These are phyloP conservation scores for Lachancea meyersii DNA, from an alignment of 805 yeast genomes.

Conservation along the genomic window DNA sequence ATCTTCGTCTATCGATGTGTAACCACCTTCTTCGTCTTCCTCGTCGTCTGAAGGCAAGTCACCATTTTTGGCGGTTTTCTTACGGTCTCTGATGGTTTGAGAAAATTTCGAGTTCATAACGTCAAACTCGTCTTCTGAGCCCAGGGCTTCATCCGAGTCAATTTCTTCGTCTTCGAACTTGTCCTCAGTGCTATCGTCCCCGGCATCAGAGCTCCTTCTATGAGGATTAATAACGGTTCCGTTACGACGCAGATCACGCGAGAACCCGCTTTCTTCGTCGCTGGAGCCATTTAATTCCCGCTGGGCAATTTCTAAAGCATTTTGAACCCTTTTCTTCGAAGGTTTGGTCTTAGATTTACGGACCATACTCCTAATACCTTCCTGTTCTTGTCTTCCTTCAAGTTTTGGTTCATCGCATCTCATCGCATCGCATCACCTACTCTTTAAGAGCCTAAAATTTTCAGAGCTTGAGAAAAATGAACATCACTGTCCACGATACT, in stretches of 20 bases:
- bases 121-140: slow-evolving; percentile 70
- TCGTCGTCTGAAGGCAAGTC: slow-evolving; percentile 19
- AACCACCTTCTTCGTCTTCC: slow-evolving; percentile 54
- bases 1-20: slow-evolving; percentile 68
- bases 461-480: slow-evolving; percentile 13
- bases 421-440: slow-evolving; percentile 2
- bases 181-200: slow-evolving; percentile 22
- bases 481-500: too few relatives aligned
- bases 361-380: slow-evolving; percentile 20
- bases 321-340: slow-evolving; percentile 36
- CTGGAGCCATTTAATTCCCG: slow-evolving; percentile 34
- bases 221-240: slow-evolving; percentile 37
- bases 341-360: slow-evolving; percentile 26
- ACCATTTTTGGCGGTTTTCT: slow-evolving; percentile 14
- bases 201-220: slow-evolving; percentile 26
- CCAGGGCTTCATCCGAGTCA: slow-evolving; percentile 84
- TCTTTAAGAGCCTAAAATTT: slow-evolving; percentile 10
- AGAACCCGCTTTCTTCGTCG: slow-evolving; percentile 27
- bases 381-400: neutral
- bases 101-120: slow-evolving; percentile 59
- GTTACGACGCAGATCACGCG: slow-evolving; percentile 20
- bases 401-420: slow-evolving; percentile 8
- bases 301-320: slow-evolving; percentile 48
- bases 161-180: slow-evolving; percentile 57
- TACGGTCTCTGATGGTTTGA: slow-evolving; percentile 57